phyloP scores from a whole-genome alignment of 192 early-diverging fungal species.

The Coemansia sp. region DNA sequence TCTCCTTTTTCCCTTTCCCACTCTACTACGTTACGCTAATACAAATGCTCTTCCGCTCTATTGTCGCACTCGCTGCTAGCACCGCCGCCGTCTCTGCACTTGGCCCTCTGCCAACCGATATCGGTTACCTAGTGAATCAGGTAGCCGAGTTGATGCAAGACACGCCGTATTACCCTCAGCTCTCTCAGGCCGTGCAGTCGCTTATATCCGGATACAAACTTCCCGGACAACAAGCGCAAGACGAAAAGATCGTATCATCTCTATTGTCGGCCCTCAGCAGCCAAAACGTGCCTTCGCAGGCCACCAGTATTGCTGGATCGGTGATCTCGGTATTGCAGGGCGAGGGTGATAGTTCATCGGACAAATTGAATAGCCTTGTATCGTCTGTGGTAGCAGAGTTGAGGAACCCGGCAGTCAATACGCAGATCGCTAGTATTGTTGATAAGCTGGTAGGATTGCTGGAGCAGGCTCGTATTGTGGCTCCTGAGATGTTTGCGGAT shows the following conservation, averaged over 20 bases:
- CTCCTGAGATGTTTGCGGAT: background rate
- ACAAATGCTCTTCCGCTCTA: background rate
- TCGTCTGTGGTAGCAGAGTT: background rate
- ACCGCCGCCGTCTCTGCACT: background rate
- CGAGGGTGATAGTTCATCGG: background rate
- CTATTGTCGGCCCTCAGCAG: background rate
- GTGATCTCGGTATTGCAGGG: background rate
- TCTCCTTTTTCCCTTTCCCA: too few relatives aligned
- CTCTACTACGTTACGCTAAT: background rate
- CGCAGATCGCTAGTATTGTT: background rate
- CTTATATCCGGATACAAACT: background rate
- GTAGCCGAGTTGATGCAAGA: background rate
- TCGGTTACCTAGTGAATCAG: background rate
- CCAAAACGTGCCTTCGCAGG: background rate
- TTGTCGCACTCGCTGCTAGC: background rate
- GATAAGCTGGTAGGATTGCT: background rate
- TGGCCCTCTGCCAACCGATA: background rate
- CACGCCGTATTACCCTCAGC: background rate
- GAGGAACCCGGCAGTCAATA: conserved; percentile 1
- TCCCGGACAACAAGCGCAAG: background rate
- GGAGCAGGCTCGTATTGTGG: background rate
- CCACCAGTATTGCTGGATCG: background rate
- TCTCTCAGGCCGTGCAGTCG: background rate
- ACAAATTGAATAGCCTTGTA: background rate
- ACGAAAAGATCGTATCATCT: background rate